Percentiles rank a stretch among this genome's conserved stretches.
Evolutionary conservation across 1,284 basidiomycete genomes (phyloP).

Genomic region (Neolentinus lepideus): DNA sequence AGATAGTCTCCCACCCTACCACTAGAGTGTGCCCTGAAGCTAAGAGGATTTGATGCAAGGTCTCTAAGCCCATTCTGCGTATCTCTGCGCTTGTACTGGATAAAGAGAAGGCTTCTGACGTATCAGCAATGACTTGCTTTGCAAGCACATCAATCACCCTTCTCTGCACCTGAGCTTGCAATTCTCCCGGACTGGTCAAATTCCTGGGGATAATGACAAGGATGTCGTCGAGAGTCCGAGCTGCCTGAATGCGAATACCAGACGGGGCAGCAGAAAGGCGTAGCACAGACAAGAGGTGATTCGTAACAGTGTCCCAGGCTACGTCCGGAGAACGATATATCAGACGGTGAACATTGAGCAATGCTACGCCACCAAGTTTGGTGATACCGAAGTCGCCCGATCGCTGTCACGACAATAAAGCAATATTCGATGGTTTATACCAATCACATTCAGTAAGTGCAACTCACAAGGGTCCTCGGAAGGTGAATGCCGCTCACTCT

Average conservation of each 20-base stretch:
- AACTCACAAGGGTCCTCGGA: slow-evolving; percentile 63
- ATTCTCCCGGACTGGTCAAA: slow-evolving; percentile 49
- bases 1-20: slow-evolving; percentile 90
- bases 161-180: slow-evolving; percentile 68
- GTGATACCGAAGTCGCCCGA: slow-evolving; percentile 83
- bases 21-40: slow-evolving; percentile 86
- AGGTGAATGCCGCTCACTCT: slow-evolving; percentile 82
- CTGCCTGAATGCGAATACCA: slow-evolving; percentile 83
- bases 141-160: slow-evolving; percentile 80
- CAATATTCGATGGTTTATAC: background rate
- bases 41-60: slow-evolving; percentile 85
- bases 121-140: slow-evolving; percentile 66
- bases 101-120: slow-evolving; percentile 25
- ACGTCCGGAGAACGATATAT: slow-evolving; percentile 72
- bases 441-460: background rate
- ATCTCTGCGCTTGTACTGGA: slow-evolving; percentile 66
- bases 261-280: slow-evolving; percentile 63
- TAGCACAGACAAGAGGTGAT: slow-evolving; percentile 73
- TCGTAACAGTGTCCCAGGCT: slow-evolving; percentile 82
- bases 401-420: slow-evolving; percentile 33
- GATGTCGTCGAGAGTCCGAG: slow-evolving; percentile 79
- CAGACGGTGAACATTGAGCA: slow-evolving; percentile 81
- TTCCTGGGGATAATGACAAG: slow-evolving; percentile 68
- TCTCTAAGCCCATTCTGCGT: slow-evolving; percentile 81
- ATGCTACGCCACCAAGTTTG: slow-evolving; percentile 74